Evolutionary conservation across 164 flowering plant genomes (phyloP), one percentile per base, ranked within the genome.

Genomic region (Piper betle): DNA sequence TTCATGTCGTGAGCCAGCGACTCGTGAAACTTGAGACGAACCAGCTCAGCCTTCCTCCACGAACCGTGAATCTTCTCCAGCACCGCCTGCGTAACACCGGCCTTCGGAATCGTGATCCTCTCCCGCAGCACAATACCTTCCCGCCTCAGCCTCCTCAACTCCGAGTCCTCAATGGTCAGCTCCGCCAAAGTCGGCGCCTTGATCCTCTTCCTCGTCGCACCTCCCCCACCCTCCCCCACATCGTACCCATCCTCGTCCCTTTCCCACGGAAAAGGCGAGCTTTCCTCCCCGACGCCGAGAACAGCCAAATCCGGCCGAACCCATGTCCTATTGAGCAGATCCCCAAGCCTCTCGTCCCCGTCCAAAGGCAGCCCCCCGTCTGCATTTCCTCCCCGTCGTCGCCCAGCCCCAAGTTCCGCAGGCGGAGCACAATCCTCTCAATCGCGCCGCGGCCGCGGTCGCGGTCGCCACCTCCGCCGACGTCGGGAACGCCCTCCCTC

Each of bases 11-110:
- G 77, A 0, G 95, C 96, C 60, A 94, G 83, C 2, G 73, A 73
- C 71, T 94, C 97, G 65, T 94, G 99, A 69, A 94, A 94, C 74
- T 87, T 94, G 37, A 94, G 83, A 78, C 97, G 80, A 43, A 88
- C 97, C 60, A 94, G 62, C 75, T 94, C 99, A 18, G 79, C 73
- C 74, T 81, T 86, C 78, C 91, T 82, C 99, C 99, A 94, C 65
- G 72, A 67, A 17, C 76, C 84, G 68, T 88, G 91, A 75, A 94
- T 88, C 80, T 84, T 88, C 69, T 85, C 90, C 48, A 91, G 57
- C 48, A 94, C 82, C 4, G 69, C 91, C 72, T 78, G 82, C 0
- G 97, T 94, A 33, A 86, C 61, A 39, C 99, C 99, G 0, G 99
- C 99, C 66, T 94, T 94, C 1, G 99, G 81, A 13, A 94, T 78